Evolutionary conservation across 2,329 filamentous ascomycete species (phyloP).

Genomic region (Arthrinium puccinioides): DNA sequence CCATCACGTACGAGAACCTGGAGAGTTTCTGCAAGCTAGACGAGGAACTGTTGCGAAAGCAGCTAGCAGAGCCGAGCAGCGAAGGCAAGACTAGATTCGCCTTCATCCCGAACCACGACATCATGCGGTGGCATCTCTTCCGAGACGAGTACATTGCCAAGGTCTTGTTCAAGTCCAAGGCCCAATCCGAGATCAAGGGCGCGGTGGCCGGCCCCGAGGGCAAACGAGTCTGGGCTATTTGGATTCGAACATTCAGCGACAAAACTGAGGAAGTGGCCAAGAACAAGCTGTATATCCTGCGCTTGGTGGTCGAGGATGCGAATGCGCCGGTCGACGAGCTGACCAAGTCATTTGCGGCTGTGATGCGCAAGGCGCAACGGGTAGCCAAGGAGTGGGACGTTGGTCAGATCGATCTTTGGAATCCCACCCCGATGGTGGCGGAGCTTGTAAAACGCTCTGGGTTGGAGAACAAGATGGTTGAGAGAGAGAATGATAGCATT

Average conservation of each 20-base stretch:
- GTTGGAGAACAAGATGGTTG: conserved; percentile 41
- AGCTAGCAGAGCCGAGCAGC: conserved; percentile 33
- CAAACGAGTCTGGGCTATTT: conserved; percentile 65
- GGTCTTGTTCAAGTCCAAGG: conserved; percentile 41
- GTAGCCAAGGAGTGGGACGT: conserved; percentile 69
- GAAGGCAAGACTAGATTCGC: conserved; percentile 49
- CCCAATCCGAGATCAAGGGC: conserved; percentile 49
- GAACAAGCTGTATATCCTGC: conserved; percentile 64
- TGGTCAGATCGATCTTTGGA: conserved; percentile 73
- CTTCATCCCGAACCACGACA: conserved; percentile 59
- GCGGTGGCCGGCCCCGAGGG: conserved; percentile 51
- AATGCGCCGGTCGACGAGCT: conserved; percentile 33
- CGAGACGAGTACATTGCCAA: conserved; percentile 73
- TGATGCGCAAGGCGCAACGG: conserved; percentile 59
- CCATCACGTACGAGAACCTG: conserved; percentile 55
- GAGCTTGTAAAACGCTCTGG: conserved; percentile 38
- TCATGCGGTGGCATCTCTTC: conserved; percentile 69
- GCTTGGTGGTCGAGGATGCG: conserved; percentile 54
- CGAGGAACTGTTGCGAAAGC: conserved; percentile 50
- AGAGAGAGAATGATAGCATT: conserved; percentile 60
- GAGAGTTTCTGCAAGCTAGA: conserved; percentile 55
- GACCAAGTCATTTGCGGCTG: conserved; percentile 46
- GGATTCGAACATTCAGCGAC: conserved; percentile 60
- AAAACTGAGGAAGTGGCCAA: conserved; percentile 43
- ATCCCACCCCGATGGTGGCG: conserved; percentile 53